Conservation (phyloP, 2,329 filamentous ascomycete species). For the Piedraia hortae region DNA sequence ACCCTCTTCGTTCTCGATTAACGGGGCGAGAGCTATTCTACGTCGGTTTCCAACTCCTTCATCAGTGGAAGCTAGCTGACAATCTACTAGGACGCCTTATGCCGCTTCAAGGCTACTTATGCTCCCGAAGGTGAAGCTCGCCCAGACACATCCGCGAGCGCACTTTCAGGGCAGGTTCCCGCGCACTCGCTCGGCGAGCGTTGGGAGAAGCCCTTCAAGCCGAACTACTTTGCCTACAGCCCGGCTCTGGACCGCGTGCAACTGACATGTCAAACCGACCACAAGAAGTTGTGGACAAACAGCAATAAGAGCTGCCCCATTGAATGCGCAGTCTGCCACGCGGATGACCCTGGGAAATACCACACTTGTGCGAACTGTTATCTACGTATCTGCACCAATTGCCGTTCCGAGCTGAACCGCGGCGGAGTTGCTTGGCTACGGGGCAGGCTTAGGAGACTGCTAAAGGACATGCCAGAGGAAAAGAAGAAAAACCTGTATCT, state of each 20-base stretch:
- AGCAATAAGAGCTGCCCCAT: slow-evolving; percentile 11
- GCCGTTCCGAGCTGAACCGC: too few species aligned
- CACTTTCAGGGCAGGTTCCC: slow-evolving; percentile 2
- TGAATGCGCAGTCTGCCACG: slow-evolving; percentile 12
- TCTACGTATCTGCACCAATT: slow-evolving; percentile 10
- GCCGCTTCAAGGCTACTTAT: slow-evolving; percentile 1
- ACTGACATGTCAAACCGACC: slow-evolving; percentile 9
- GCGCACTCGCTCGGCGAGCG: slow-evolving; percentile 5
- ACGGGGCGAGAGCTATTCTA: too few species aligned
- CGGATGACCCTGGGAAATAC: slow-evolving; percentile 9
- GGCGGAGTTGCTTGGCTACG: slow-evolving; percentile 5
- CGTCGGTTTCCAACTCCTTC: too few species aligned
- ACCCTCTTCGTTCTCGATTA: too few species aligned
- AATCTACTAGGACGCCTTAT: slow-evolving; percentile 2
- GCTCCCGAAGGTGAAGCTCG: slow-evolving; percentile 1
- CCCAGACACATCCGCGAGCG: slow-evolving; percentile 2
- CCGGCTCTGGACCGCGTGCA: slow-evolving; percentile 8
- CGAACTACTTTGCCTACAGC: slow-evolving; percentile 10
- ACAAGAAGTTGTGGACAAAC: slow-evolving; percentile 7
- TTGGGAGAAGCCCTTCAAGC: slow-evolving; percentile 10
- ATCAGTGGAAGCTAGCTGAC: too few species aligned
- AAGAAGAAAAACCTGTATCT: too few species aligned
- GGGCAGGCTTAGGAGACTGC: slow-evolving; percentile 5
- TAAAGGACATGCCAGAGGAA: too few species aligned
- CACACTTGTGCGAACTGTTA: slow-evolving; percentile 12